Base-by-base conservation (phyloP, 1,139 yeast genomes). In the Candida tetrigidarum region DNA sequence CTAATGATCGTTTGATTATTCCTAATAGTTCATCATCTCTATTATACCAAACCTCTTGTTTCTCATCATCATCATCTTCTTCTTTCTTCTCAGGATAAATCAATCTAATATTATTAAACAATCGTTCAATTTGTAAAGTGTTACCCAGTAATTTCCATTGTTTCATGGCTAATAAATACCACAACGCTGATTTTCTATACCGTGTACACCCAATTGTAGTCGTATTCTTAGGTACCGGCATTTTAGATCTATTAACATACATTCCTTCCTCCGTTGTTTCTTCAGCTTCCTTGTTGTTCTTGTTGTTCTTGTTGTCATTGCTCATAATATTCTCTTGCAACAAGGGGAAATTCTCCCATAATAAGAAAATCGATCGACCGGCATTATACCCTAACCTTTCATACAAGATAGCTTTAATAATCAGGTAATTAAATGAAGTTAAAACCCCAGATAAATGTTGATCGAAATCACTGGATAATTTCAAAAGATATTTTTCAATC, bases 151-250 rank as follows among this genome's bases (percentile, higher is more conserved):
- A 53, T n/a, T 64, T 48, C 91, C 96, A 85, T 57, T 86, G 89
- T 46, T 80, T 80, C 4, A 92, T 86, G 0, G 97, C 84, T 20
- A 92, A 64, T 15, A 91, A 63, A 55, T 80, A 77, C 92, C 97
- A 92, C 27, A 92, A 72, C 0, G 90, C 82, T 1, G 93, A 83
- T 58, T 89, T 90, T 46, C 97, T 75, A 43, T 66, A 66, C 46
- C 96, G 71, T 1, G 86, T 78, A 32, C 81, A 59, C 0, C 90
- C 91, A 18, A 54, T 51, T 27, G 75, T 61, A 0, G 72, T 67
- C 3, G 70, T 66, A 46, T 71, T 61, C 28, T 67, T 63, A 2
- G 68, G 59, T 10, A 65, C 63, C 2, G 44, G 37, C n/a, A 76
- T 44, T 51, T 81, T 81, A 28, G 63, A 44, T 2, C 69, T 64